Base-by-base conservation (phyloP, 129 eudicot genomes). In the Lactuca sativa region DNA sequence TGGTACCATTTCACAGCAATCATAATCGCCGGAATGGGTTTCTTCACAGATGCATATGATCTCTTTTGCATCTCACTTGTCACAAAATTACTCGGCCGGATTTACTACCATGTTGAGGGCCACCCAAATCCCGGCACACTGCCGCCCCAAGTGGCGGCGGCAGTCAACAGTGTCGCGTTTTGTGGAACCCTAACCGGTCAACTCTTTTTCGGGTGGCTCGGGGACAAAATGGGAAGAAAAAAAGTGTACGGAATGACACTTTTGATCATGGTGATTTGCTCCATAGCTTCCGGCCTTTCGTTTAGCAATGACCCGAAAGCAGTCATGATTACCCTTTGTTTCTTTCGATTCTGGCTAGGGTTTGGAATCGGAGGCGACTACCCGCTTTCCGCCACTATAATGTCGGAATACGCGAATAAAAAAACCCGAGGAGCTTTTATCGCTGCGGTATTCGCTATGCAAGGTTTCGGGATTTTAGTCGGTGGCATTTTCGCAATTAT, bases 1-100 rank as follows among this genome's bases (percentile, higher is more conserved):
- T 85, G 88, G 95, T 88, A 88, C 54, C 96, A 86, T 41, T 89
- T 89, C 71, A 89, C 96, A 14, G 96, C 96, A 16, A 89, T 89
- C 33, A 64, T 89, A 16, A 70, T 89, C 7, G 91, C 92, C 0
- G 96, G 96, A 64, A 88, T 88, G 96, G 92, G 96, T 8, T 88
- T 88, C 64, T 88, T 85, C 71, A 88, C 96, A 0, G 96, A 88
- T 43, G 92, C 96, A 12, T 88, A 88, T 58, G 95, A 88, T 79
- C 82, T 88, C 2, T 88, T 88, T 67, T 85, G 95, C 79, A 85
- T 88, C 47, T 88, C 95, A 2, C 82, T 88, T 7, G 95, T 88
- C 55, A 88, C 95, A 2, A 85, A 85, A 52, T 62, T 88, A 57
- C 84, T 88, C 25, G 95, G 95, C 3, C 86, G 95, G 16, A 83